Evolutionary conservation across 306 rosid genomes (phyloP), one percentile per base, ranked within the genome.

Genomic region (Sphenostylis stenocarpa): DNA sequence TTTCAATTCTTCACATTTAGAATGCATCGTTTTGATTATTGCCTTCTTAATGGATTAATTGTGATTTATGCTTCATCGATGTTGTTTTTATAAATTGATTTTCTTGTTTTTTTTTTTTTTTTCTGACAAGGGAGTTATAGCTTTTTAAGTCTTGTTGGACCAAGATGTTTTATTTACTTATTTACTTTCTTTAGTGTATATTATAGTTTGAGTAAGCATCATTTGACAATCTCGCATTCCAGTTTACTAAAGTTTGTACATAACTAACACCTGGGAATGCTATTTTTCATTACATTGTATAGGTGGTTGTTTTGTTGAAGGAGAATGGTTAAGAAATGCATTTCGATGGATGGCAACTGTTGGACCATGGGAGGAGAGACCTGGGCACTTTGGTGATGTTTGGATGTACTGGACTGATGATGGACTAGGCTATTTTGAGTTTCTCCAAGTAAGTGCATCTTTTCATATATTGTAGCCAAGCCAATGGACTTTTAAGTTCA

Each of bases 371-470:
- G 97, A 95, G 77, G 90, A 92, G 81, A 92, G 99, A 77, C 97
- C 97, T 34, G 99, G 99, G 20, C 99, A 95, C 91, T 95, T 95
- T 33, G 97, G 97, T 36, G 99, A 95, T 85, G 97, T 95, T 77
- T 95, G 99, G 99, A 88, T 72, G 88, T 95, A 95, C 79, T 95
- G 99, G 99, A 95, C 97, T 39, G 99, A 95, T 68, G 99, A 95
- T 80, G 99, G 97, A 23, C 87, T 95, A 70, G 99, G 99, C 82
- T 87, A 95, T 82, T 90, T 78, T 65, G 99, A 95, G 88, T 92
- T 95, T 87, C 96, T 95, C 58, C 97, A 89, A 88, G 99, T 90
- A 78, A 19, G 89, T 43, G 44, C 62, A 24, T 49, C 63, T 70
- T 82, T 79, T 20, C 53, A 45, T 38, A 70, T 57, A 52, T 14